Evolutionary conservation across 805 yeast genomes (phyloP), one percentile per base, ranked within the genome.

Genomic region (Yarrowia hollandica): DNA sequence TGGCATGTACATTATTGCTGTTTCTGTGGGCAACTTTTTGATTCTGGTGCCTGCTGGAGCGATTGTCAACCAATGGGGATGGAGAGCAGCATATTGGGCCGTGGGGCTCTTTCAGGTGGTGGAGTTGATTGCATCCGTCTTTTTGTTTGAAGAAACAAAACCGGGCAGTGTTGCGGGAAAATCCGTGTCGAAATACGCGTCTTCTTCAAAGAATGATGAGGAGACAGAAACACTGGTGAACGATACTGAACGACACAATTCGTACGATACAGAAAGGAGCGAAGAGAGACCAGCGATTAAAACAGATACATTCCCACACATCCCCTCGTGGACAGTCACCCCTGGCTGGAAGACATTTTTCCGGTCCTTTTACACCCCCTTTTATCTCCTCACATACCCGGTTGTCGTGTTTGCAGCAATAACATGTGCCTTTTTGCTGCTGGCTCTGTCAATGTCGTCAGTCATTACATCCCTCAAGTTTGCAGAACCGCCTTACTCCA

Each of bases 11-110:
- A 41, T 66, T 25, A 62, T 66, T 26, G 64, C 64, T 10, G 64
- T 64, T 30, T 64, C 64, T 10, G 35, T 65, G 14, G 68, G 68
- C 11, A 63, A 66, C 30, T 64, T 61, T 41, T 50, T 66, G 46
- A 63, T 64, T 25, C 62, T 60, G 15, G 62, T 65, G 10, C 62
- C 66, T 21, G 68, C 67, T 5, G 68, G 68, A n/a, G 55, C 59
- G 11, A 63, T 65, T 23, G 60, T 65, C 6, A 61, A 60, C 30
- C 50, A 44, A 10, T 59, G 62, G 39, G 68, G 68, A 4, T 65
- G 68, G 68, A 28, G 68, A 15, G 61, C 65, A 62, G 63, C 64
- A 2, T 65, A 64, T 37, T 63, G 63, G 60, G 54, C 60, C 21
- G 62, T 63, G 15, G 64, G 62, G 1, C 61, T 64, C 10, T 50